A percentile compares a stretch with the other conserved stretches of the same genome.
These are phyloP conservation scores for Phytophthora pseudosyringae DNA, from an alignment of 352 stramenopile genomes.

Conservation along the genomic window DNA sequence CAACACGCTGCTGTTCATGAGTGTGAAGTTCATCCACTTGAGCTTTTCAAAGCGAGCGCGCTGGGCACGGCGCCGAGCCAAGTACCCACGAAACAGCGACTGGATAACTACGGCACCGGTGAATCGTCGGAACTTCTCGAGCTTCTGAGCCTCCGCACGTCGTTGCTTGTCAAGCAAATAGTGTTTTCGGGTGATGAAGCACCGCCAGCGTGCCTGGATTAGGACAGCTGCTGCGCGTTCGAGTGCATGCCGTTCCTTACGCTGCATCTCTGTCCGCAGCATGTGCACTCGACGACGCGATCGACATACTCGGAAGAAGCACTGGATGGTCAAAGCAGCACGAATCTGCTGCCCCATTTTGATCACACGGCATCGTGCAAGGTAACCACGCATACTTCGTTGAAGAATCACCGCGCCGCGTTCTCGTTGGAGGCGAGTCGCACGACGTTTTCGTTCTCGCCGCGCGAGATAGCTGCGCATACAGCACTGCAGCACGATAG, in stretches of 20 bases:
- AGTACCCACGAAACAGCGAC: slow-evolving; percentile 64
- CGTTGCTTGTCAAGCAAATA: slow-evolving; percentile 44
- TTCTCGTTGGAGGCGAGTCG: slow-evolving; percentile 12
- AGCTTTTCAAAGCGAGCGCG: slow-evolving; percentile 67
- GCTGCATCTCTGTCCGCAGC: slow-evolving; percentile 47
- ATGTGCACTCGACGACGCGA: slow-evolving; percentile 48
- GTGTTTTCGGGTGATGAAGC: slow-evolving; percentile 29
- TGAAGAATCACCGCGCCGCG: slow-evolving; percentile 56
- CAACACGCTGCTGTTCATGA: slow-evolving; percentile 68
- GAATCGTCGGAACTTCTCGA: slow-evolving; percentile 49
- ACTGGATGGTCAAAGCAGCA: slow-evolving; percentile 68
- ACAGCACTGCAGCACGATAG: slow-evolving; percentile 59
- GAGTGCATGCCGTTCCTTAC: slow-evolving; percentile 24
- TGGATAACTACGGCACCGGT: slow-evolving; percentile 68
- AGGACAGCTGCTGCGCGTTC: slow-evolving; percentile 45
- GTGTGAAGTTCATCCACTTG: slow-evolving; percentile 67
- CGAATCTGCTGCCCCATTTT: slow-evolving; percentile 34
- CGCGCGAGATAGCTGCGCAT: slow-evolving; percentile 60
- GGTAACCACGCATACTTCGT: slow-evolving; percentile 51
- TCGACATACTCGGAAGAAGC: slow-evolving; percentile 45
- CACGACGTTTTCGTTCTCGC: slow-evolving; percentile 45
- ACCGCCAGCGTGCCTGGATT: slow-evolving; percentile 66
- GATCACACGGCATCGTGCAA: slow-evolving; percentile 44
- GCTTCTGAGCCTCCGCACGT: slow-evolving; percentile 37
- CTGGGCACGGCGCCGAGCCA: slow-evolving; percentile 53